These are phyloP conservation scores for Miamiensis avidus DNA, from an alignment of 169 alveolate genomes.

Conservation along the genomic window DNA sequence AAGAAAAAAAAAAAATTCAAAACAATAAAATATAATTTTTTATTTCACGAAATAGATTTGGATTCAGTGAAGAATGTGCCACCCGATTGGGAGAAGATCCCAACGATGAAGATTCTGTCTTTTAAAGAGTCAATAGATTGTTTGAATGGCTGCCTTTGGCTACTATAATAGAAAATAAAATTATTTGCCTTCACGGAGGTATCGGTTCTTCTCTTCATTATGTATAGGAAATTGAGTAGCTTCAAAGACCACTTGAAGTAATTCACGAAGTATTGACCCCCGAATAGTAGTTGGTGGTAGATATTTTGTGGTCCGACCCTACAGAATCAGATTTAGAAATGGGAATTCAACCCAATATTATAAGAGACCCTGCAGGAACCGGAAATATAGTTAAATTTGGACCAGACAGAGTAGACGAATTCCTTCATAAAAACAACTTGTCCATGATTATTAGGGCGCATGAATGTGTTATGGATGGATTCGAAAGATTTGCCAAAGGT, in stretches of 20 bases:
- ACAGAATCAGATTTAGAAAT: conserved; percentile 97
- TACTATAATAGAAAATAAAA: conserved; percentile 96
- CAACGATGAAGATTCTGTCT: conserved; percentile 92
- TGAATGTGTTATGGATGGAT: conserved; percentile 99
- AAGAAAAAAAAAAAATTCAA: not conserved
- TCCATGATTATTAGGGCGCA: conserved; percentile 96
- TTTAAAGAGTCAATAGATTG: conserved; percentile 93
- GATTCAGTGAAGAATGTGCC: conserved; percentile 98
- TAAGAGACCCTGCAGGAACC: conserved; percentile 99
- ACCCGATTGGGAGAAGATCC: conserved; percentile 97
- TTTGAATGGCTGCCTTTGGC: conserved; percentile 99
- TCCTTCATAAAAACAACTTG: conserved; percentile 81
- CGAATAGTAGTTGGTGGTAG: conserved; percentile 82
- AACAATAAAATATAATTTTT: not conserved
- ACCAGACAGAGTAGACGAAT: conserved; percentile 86
- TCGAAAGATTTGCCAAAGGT: conserved; percentile 99
- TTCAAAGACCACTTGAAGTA: conserved; percentile 94
- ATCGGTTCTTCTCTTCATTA: conserved; percentile 93
- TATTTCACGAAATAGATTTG: conserved; percentile 72
- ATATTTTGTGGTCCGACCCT: conserved; percentile 92
- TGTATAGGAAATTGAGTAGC: conserved; percentile 89
- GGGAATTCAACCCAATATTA: conserved; percentile 97
- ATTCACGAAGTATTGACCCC: conserved; percentile 92
- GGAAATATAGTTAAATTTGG: conserved; percentile 99
- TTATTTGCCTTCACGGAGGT: conserved; percentile 99